phyloP scores from a whole-genome alignment of 192 early-diverging fungal species.

The Diversispora epigaea region DNA sequence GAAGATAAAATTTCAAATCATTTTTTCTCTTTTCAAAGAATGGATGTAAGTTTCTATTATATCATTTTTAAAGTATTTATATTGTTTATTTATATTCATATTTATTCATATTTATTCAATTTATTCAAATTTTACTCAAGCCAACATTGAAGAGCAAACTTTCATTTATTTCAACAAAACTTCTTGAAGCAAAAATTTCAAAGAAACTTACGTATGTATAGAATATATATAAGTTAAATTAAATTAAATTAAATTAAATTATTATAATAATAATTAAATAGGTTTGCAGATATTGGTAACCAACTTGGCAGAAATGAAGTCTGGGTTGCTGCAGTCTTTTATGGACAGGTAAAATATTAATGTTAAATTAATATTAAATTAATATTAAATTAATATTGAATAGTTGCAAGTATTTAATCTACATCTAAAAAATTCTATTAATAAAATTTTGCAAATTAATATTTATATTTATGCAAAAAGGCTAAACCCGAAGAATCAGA shows the following conservation, averaged over 20 bases:
- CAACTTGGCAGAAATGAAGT: constrained; percentile 59
- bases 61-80: not conserved
- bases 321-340: constrained; percentile 67
- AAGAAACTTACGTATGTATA: constrained; percentile 36
- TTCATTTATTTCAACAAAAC: constrained; percentile 22
- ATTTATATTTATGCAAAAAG: constrained; percentile 25
- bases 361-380: too few species aligned
- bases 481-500: constrained; percentile 43
- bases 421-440: not conserved
- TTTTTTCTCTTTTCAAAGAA: not conserved
- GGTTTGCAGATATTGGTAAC: constrained; percentile 58
- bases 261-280: constrained; percentile 20
- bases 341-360: constrained; percentile 54
- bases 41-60: not conserved
- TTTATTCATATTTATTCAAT: not conserved
- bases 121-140: not conserved
- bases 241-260: not conserved
- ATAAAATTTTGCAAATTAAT: not conserved
- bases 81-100: not conserved
- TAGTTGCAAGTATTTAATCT: too few species aligned
- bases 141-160: constrained; percentile 32
- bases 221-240: not conserved
- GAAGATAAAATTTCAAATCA: too few species aligned
- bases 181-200: constrained; percentile 38
- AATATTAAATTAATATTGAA: not conserved